Evolutionary conservation across 495 filamentous ascomycete species (phyloP).

Genomic region (Trichoderma virens): DNA sequence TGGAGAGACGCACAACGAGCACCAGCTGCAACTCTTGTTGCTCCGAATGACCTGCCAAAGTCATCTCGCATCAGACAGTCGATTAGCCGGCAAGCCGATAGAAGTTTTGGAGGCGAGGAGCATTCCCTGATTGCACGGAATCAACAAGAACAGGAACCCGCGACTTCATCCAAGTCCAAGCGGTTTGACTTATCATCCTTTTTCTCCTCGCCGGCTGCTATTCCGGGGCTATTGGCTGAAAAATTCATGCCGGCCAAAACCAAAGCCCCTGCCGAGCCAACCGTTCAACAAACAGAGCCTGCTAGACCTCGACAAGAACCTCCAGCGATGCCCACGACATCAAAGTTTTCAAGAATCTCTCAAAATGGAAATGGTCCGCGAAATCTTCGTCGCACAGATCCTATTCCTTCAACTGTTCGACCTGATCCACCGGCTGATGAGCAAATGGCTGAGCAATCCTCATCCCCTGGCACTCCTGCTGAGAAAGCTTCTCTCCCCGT

Average conservation of each 20-base stretch:
- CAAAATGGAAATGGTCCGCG: conserved; percentile 19
- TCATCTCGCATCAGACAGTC: background rate
- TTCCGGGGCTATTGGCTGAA: conserved; percentile 23
- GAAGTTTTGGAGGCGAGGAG: conserved; percentile 13
- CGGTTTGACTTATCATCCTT: conserved; percentile 33
- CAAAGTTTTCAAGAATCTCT: conserved; percentile 22
- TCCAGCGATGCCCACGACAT: background rate
- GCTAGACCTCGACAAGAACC: background rate
- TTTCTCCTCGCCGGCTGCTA: conserved; percentile 38
- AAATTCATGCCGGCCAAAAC: background rate
- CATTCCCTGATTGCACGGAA: conserved; percentile 27
- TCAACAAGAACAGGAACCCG: conserved; percentile 10
- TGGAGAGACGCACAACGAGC: conserved; percentile 14
- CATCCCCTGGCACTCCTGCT: conserved; percentile 24
- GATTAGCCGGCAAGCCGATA: background rate
- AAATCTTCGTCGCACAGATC: conserved; percentile 9
- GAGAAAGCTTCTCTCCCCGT: conserved; percentile 19
- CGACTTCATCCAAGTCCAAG: conserved; percentile 18
- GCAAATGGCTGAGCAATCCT: conserved; percentile 12
- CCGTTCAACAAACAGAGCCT: background rate
- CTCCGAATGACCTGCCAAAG: background rate
- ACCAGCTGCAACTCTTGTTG: too few relatives aligned
- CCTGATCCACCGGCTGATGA: conserved; percentile 15
- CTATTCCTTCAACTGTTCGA: conserved; percentile 15
- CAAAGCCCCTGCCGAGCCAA: background rate